Evolutionary conservation across 1,284 basidiomycete species (phyloP).

Genomic region (Vanrija humicola): DNA sequence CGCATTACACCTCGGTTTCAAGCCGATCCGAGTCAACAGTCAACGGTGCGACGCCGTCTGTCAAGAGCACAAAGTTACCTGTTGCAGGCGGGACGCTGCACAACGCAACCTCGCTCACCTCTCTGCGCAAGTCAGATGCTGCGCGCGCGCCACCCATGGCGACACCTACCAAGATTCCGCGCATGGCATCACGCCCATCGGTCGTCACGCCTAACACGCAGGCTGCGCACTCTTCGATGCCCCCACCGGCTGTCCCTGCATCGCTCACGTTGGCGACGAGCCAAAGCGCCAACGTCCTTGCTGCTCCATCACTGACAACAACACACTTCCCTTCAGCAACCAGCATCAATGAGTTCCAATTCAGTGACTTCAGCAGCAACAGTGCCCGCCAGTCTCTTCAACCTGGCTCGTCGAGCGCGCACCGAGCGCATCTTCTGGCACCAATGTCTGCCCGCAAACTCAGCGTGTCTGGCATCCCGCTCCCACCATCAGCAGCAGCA

Average conservation of each 20-base stretch:
- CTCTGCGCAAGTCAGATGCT: slow-evolving; percentile 22
- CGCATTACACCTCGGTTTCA: slow-evolving; percentile 13
- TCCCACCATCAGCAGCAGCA: slow-evolving; percentile 2
- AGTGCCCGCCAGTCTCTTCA: slow-evolving; percentile 11
- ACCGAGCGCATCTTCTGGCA: slow-evolving; percentile 38
- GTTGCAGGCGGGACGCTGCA: slow-evolving; percentile 69
- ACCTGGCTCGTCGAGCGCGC: slow-evolving; percentile 25
- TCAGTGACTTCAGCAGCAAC: slow-evolving; percentile 10
- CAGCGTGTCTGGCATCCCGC: slow-evolving; percentile 17
- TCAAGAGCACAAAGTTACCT: slow-evolving; percentile 57
- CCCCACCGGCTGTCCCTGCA: slow-evolving; percentile 26
- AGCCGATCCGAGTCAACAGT: slow-evolving; percentile 22
- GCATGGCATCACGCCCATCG: slow-evolving; percentile 63
- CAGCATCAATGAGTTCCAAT: slow-evolving; percentile 5
- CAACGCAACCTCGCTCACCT: slow-evolving; percentile 42
- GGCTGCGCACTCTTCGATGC: slow-evolving; percentile 21
- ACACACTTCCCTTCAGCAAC: neutral
- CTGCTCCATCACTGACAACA: neutral
- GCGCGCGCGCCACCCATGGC: slow-evolving; percentile 30
- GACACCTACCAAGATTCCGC: slow-evolving; percentile 86
- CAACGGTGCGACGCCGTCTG: slow-evolving; percentile 53
- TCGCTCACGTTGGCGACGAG: slow-evolving; percentile 7
- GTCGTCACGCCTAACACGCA: slow-evolving; percentile 16
- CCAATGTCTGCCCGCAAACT: slow-evolving; percentile 36
- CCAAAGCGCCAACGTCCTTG: slow-evolving; percentile 11